Evolutionary conservation across 805 yeast genomes (phyloP).

Genomic region (Cyberlindnera maritima): DNA sequence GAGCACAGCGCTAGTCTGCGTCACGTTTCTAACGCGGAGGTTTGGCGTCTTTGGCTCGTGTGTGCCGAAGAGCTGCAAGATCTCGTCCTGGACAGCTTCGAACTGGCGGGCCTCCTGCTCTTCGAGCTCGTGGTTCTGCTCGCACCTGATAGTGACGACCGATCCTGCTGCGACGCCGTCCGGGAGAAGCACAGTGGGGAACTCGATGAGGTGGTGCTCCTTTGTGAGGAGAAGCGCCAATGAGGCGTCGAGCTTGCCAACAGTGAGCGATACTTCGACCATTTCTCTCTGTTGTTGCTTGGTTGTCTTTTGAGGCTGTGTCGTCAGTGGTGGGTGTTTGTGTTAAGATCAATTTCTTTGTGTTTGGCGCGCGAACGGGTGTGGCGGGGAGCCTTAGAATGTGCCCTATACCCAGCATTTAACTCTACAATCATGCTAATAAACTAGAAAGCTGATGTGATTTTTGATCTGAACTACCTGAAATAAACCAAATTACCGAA

Average conservation of each 20-base stretch:
- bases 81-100: slow-evolving; percentile 65
- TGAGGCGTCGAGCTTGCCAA: slow-evolving; percentile 94
- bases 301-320: not conserved
- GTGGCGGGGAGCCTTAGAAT: too few species aligned
- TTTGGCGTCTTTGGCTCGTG: slow-evolving; percentile 70
- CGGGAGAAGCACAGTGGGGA: slow-evolving; percentile 92
- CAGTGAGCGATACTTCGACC: slow-evolving; percentile 92
- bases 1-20: slow-evolving; percentile 92
- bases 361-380: not conserved
- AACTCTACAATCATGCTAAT: too few species aligned
- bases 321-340: not conserved
- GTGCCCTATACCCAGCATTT: too few species aligned
- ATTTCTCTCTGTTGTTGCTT: slow-evolving; percentile 34
- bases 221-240: slow-evolving; percentile 85
- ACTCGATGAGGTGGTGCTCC: slow-evolving; percentile 92
- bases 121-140: slow-evolving; percentile 70
- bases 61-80: slow-evolving; percentile 68
- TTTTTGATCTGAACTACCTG: too few species aligned
- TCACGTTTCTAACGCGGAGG: slow-evolving; percentile 68
- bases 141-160: slow-evolving; percentile 81
- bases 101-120: slow-evolving; percentile 55
- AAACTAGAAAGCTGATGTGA: too few species aligned
- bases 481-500: not conserved
- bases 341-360: not conserved
- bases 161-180: slow-evolving; percentile 91